phyloP scores from a whole-genome alignment of 176 grass and related monocot genomes.

The Triticum turgidum region DNA sequence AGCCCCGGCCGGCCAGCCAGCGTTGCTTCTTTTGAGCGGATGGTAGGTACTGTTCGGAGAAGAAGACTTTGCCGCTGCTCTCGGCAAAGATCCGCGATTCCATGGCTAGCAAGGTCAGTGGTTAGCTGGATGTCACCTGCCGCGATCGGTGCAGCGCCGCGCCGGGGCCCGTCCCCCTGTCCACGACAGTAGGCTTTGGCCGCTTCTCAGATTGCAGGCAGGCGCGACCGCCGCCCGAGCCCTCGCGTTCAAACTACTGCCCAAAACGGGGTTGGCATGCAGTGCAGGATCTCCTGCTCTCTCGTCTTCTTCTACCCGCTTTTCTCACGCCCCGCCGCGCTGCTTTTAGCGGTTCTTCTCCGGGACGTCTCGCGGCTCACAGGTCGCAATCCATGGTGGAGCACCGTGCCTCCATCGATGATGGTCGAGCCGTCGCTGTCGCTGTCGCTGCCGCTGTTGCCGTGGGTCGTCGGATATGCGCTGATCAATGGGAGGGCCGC shows the following conservation, averaged over 20 bases:
- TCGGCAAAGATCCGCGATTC: slow-evolving; percentile 5
- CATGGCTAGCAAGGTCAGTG: background rate
- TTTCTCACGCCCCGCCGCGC: background rate
- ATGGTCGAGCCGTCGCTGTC: background rate
- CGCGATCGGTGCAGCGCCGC: background rate
- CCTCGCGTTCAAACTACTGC: too few relatives aligned
- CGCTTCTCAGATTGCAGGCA: too few relatives aligned
- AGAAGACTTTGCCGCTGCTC: background rate
- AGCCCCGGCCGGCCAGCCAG: slow-evolving; percentile 8
- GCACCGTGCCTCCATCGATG: background rate
- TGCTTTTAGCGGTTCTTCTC: background rate
- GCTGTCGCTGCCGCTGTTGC: background rate
- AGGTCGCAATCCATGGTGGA: slow-evolving; percentile 17
- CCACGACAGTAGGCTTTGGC: too few relatives aligned
- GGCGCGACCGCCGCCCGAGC: too few relatives aligned
- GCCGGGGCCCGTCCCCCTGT: too few relatives aligned
- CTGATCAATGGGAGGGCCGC: background rate
- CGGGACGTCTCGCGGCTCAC: slow-evolving; percentile 11
- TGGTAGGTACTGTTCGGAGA: background rate
- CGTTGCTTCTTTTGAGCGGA: slow-evolving; percentile 22
- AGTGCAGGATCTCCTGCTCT: background rate
- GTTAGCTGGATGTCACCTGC: slow-evolving; percentile 23
- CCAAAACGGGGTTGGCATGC: background rate
- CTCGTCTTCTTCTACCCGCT: background rate
- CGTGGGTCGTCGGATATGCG: too few relatives aligned